A percentile compares a stretch with the other conserved stretches of the same genome.
These are phyloP conservation scores for Triticum timopheevii DNA, from an alignment of 176 grass and related monocot genomes.

Conservation along the genomic window DNA sequence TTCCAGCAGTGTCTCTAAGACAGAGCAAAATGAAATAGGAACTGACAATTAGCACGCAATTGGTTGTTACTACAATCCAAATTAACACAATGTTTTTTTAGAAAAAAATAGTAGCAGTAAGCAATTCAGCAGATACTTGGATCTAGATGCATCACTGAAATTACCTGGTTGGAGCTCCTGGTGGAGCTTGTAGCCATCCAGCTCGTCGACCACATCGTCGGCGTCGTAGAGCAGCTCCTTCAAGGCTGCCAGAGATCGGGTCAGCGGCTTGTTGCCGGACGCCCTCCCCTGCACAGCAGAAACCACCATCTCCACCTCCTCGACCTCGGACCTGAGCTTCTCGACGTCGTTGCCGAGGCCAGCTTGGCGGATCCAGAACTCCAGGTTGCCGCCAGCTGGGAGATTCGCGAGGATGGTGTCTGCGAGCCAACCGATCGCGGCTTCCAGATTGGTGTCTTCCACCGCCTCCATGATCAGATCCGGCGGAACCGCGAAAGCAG, in stretches of 20 bases:
- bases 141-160: too few species aligned
- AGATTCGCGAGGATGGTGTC: background rate
- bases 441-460: background rate
- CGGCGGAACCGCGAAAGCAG: too few species aligned
- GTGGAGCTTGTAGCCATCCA: slow-evolving; percentile 16
- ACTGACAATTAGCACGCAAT: too few species aligned
- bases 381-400: background rate
- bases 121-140: too few species aligned
- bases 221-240: slow-evolving; percentile 37
- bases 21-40: too few species aligned
- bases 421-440: background rate
- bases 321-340: background rate
- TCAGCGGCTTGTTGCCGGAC: background rate
- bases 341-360: too few species aligned
- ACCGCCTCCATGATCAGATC: background rate
- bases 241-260: background rate
- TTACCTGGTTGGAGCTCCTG: slow-evolving; percentile 19
- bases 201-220: slow-evolving; percentile 25
- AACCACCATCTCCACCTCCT: background rate
- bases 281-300: background rate
- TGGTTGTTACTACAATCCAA: too few species aligned
- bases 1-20: too few species aligned
- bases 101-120: too few species aligned
- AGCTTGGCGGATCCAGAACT: background rate
- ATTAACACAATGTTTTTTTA: too few species aligned